A percentile compares a stretch with the other conserved stretches of the same genome.
phyloP scores from a whole-genome alignment of 805 yeast species.

The Pichia heedii region DNA sequence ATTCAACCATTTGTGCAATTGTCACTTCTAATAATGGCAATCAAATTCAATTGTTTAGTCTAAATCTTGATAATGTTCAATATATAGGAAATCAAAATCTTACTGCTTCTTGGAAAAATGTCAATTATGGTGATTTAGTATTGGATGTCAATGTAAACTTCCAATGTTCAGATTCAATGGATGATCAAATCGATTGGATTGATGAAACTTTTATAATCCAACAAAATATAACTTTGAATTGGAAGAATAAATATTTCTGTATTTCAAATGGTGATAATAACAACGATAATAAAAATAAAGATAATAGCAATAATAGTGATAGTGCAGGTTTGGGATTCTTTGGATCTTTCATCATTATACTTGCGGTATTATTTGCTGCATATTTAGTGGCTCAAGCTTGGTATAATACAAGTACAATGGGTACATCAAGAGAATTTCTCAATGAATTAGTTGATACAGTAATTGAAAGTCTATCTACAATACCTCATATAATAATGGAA shows the following conservation, averaged over 20 bases:
- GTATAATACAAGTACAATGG: slow-evolving; percentile 59
- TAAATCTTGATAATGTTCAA: slow-evolving; percentile 23
- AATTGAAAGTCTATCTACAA: slow-evolving; percentile 44
- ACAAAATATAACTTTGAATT: slow-evolving; percentile 4
- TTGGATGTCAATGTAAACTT: slow-evolving; percentile 44
- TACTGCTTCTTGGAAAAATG: slow-evolving; percentile 37
- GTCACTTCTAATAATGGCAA: slow-evolving; percentile 39
- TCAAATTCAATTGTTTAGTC: slow-evolving; percentile 37
- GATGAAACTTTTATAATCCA: slow-evolving; percentile 1
- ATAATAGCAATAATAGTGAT: background rate
- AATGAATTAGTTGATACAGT: slow-evolving; percentile 65
- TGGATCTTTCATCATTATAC: slow-evolving; percentile 69
- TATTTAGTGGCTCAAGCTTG: slow-evolving; percentile 70
- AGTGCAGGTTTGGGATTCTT: slow-evolving; percentile 69
- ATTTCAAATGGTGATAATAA: background rate
- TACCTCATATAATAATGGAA: slow-evolving; percentile 63
- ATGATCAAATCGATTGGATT: slow-evolving; percentile 13
- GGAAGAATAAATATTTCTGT: slow-evolving; percentile 18
- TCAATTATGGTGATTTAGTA: slow-evolving; percentile 54
- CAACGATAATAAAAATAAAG: slow-evolving; percentile 15
- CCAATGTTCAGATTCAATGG: slow-evolving; percentile 22
- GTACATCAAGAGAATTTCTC: slow-evolving; percentile 58
- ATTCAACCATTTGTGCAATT: slow-evolving; percentile 71
- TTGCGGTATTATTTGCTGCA: slow-evolving; percentile 59
- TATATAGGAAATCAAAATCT: slow-evolving; percentile 18